Base-by-base conservation (phyloP, 345 rosid genomes). In the Citropsis articulata region DNA sequence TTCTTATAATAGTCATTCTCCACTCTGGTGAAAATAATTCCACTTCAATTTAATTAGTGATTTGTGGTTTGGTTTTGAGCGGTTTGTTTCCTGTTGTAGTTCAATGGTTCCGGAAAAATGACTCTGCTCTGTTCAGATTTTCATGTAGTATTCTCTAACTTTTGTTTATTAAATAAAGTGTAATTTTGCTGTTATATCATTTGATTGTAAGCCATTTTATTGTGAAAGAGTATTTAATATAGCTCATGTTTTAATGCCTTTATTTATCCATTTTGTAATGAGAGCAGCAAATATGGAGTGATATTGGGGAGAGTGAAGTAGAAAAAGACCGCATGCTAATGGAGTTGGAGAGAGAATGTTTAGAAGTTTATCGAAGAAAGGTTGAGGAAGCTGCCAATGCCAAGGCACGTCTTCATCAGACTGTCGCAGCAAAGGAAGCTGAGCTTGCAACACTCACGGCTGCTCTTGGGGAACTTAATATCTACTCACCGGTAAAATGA, bases 271-370 rank as follows among this genome's bases (percentile, higher is more conserved):
- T 80, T 75, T 80, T 75, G 35, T 62, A 55, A 16, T 72, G 86
- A 64, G 80, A 80, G 80, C 99, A 95, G 99, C 91, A 95, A 95
- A 82, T 95, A 87, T 95, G 99, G 99, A 91, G 79, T 84, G 99
- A 95, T 40, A 93, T 95, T 48, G 99, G 99, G 16, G 99, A 95
- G 86, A 91, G 86, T 73, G 96, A 95, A 82, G 83, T 84, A 4
- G 99, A 95, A 53, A 93, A 91, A 82, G 99, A 92, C 70, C 84
- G 86, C 9, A 92, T 91, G 95, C 77, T 95, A n/a, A 81, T 86
- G 83, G 98, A 95, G 69, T 73, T 95, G 86, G 99, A 95, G 88
- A 94, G 88, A 76, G 96, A 95, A 77, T 95, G 99, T 87, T 84
- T 95, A 65, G 93, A 92, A 88, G 90, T 95, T 64, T 95, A 95